Evolutionary conservation across 306 rosid genomes (phyloP).

Genomic region (Citrullus colocynthis): DNA sequence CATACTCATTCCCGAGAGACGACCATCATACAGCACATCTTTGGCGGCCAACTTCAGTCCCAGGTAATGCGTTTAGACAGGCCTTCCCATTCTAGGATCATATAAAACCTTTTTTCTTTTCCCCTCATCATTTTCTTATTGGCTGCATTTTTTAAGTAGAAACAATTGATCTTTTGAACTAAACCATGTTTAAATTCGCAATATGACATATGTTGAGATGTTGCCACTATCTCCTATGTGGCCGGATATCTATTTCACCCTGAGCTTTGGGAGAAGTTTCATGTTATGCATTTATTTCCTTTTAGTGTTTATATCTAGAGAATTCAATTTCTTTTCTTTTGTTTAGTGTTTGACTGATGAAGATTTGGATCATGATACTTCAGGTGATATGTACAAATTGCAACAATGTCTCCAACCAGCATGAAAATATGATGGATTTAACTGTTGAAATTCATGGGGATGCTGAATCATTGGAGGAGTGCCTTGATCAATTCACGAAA

Average conservation of each 20-base stretch:
- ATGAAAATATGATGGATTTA: slow-evolving; percentile 96
- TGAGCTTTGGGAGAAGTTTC: background rate
- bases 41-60: slow-evolving; percentile 90
- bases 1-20: slow-evolving; percentile 64
- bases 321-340: slow-evolving; percentile 1
- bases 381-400: slow-evolving; percentile 87
- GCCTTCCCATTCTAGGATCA: background rate
- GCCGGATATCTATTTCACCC: background rate
- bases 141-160: background rate
- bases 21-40: slow-evolving; percentile 82
- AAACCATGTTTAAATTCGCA: background rate
- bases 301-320: background rate
- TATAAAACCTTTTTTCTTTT: background rate
- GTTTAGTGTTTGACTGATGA: slow-evolving; percentile 3
- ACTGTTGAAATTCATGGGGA: slow-evolving; percentile 97
- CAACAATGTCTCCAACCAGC: slow-evolving; percentile 63
- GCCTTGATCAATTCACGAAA: slow-evolving; percentile 83
- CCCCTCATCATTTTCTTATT: background rate
- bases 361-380: slow-evolving; percentile 4
- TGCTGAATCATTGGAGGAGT: slow-evolving; percentile 84
- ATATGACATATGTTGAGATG: background rate
- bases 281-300: background rate
- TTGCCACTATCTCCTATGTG: background rate
- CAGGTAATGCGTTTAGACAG: slow-evolving; percentile 36
- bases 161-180: background rate